phyloP scores from a whole-genome alignment of 2,329 filamentous ascomycete species.

The Juglanconis sp. region DNA sequence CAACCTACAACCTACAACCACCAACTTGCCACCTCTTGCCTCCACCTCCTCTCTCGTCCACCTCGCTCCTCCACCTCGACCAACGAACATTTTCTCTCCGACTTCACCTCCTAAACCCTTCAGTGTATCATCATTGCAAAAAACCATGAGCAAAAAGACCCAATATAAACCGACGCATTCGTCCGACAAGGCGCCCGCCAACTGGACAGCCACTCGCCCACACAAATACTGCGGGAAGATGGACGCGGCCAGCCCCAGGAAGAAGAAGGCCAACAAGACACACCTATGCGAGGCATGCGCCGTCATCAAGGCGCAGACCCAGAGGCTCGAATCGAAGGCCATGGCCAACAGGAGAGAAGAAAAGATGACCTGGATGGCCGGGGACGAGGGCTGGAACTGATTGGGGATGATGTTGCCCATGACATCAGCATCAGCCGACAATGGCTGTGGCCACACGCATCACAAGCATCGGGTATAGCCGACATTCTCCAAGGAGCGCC shows the following conservation, averaged over 20 bases:
- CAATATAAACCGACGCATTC: conserved; percentile 23
- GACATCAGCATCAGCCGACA: too few relatives aligned
- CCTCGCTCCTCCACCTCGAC: neutral
- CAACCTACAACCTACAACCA: neutral
- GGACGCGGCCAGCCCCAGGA: conserved; percentile 15
- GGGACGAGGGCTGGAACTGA: neutral
- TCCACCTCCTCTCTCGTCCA: neutral
- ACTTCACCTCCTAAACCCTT: too few relatives aligned
- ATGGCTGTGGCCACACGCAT: too few relatives aligned
- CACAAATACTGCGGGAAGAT: conserved; percentile 18
- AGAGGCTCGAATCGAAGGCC: conserved; percentile 13
- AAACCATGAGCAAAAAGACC: conserved; percentile 22
- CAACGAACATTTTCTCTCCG: too few relatives aligned
- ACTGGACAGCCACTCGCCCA: conserved; percentile 13
- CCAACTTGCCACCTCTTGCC: neutral
- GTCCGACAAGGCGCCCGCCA: conserved; percentile 4
- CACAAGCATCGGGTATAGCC: too few relatives aligned
- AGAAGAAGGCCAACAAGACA: conserved; percentile 18
- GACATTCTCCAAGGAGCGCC: too few relatives aligned
- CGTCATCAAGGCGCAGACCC: conserved; percentile 8
- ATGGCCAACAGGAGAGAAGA: conserved; percentile 10
- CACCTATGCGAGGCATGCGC: conserved; percentile 17
- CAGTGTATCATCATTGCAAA: conserved; percentile 3
- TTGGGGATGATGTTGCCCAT: neutral
- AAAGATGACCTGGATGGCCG: conserved; percentile 16